phyloP scores from a whole-genome alignment of 1,139 yeast genomes.

The Magnusiomyces clavatus region DNA sequence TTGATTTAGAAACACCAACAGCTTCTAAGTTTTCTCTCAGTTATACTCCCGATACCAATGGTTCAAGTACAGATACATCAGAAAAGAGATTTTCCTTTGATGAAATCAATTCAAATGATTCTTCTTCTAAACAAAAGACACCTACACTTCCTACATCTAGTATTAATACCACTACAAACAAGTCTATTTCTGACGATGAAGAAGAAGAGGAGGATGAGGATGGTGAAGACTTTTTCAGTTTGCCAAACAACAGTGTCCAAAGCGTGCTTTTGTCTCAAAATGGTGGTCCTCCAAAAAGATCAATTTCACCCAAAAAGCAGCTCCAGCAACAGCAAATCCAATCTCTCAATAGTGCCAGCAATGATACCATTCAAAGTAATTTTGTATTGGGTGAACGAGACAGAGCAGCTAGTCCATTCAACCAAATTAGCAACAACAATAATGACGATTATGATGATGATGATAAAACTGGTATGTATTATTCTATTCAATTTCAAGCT shows the following conservation, averaged over 20 bases:
- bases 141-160: neutral
- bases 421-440: neutral
- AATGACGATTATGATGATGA: neutral
- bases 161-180: conserved; percentile 21
- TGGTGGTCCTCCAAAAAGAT: neutral
- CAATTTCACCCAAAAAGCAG: neutral
- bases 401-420: neutral
- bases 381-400: neutral
- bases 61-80: too few relatives aligned
- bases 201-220: neutral
- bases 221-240: conserved; percentile 3
- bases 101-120: too few relatives aligned
- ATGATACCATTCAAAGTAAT: too few relatives aligned
- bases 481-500: neutral
- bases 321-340: neutral
- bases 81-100: too few relatives aligned
- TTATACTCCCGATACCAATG: too few relatives aligned
- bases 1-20: too few relatives aligned
- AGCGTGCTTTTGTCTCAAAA: neutral
- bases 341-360: neutral
- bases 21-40: too few relatives aligned
- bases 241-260: neutral
- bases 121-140: too few relatives aligned
- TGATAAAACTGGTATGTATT: too few relatives aligned
- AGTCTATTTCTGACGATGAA: neutral